Evolutionary conservation across 805 yeast species (phyloP), one percentile per base, ranked within the genome.

Genomic region (Ascoidea rubescens): DNA sequence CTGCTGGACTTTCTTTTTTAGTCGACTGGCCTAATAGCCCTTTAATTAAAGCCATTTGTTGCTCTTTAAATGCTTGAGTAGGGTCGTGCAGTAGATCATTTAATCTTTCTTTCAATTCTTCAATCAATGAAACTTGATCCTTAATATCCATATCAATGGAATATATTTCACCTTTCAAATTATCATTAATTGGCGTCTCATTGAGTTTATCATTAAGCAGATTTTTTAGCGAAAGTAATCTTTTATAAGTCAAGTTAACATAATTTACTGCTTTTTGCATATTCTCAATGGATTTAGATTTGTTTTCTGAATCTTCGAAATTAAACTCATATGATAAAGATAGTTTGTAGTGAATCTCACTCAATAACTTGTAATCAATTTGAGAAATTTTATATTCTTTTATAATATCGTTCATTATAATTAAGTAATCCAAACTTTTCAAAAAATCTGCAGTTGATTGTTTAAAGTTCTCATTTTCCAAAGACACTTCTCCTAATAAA

Each of bases 401-500:
- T 62, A 86, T 74, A 47, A 82, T 66, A 32, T 75, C 67, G 28
- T 21, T 21, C 28, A 21, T 21, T 3, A 21, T 21, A 21, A 21
- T 21, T 21, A 21, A 21, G 28, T 21, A 21, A 37, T 37, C 14
- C 42, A 86, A 71, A 46, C 87, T 72, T 17, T 75, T 67, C 48
- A 72, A 68, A 53, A 88, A 78, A 64, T 90, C 96, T 17, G 69
- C 68, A 0, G 83, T 76, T 0, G 96, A 87, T 64, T 87, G 95
- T 14, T 71, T 67, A 64, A 89, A 89, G 65, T 87, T 87, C 59
- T 91, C 97, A 1, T 93, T 78, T 62, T 91, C 99, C 47, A 90
- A 71, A 0, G 96, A 83, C 7, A 90, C 84, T 62, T 91, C 97
- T 37, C 98, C 98, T 16, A 89, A 71, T 8, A 90, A 66, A 60